Evolutionary conservation across 257 asterid genomes (phyloP).

Genomic region (Fraxinus americana): DNA sequence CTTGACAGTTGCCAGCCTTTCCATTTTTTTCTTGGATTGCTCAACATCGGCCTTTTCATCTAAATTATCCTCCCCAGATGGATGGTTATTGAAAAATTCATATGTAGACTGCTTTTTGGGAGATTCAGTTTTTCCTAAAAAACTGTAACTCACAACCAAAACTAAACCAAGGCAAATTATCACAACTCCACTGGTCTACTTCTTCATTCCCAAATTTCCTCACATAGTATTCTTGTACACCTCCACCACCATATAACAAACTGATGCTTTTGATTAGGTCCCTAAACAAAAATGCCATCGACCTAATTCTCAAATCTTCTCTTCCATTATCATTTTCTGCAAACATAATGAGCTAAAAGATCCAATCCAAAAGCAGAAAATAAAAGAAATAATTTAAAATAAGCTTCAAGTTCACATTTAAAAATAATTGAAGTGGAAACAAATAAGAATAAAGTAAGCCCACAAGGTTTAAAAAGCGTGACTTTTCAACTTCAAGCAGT

Average conservation of each 20-base stretch:
- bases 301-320: not conserved
- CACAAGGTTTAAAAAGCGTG: not conserved
- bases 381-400: not conserved
- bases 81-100: constrained; percentile 65
- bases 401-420: not conserved
- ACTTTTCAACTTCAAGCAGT: not conserved
- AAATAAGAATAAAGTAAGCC: not conserved
- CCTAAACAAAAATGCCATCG: not conserved
- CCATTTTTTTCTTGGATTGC: constrained; percentile 24
- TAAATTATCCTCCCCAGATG: constrained; percentile 30
- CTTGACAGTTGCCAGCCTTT: constrained; percentile 30
- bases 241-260: not conserved
- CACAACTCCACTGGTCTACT: constrained; percentile 68
- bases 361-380: not conserved
- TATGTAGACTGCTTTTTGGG: constrained; percentile 61
- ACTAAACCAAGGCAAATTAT: constrained; percentile 56
- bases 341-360: not conserved
- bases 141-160: constrained; percentile 54
- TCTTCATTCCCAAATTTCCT: constrained; percentile 55
- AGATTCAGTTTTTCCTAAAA: constrained; percentile 43
- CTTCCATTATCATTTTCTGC: not conserved
- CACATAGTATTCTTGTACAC: not conserved
- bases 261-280: not conserved
- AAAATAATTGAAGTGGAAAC: not conserved
- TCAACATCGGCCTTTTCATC: constrained; percentile 25